A percentile compares a stretch with the other conserved stretches of the same genome.
These are phyloP conservation scores for Blastobotrys elegans DNA, from an alignment of 1,139 yeast species.

Conservation along the genomic window DNA sequence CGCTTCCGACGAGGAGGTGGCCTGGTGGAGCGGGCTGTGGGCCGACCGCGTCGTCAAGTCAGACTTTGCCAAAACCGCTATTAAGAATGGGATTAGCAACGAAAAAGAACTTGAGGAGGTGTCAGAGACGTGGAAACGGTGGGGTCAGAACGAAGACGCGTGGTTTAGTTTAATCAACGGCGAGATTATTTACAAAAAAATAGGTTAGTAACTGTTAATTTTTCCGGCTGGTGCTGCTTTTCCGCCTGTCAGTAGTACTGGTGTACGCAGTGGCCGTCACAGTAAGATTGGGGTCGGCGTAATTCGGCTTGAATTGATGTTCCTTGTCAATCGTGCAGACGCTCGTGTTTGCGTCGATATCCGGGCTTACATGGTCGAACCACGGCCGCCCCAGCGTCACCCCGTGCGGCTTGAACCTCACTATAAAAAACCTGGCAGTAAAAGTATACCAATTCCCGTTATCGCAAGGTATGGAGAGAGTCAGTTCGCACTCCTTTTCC, in stretches of 20 bases:
- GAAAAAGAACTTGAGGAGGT: slow-evolving; percentile 19
- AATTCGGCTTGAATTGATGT: slow-evolving; percentile 5
- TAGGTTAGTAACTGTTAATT: background rate
- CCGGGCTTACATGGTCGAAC: slow-evolving; percentile 8
- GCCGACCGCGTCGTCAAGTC: slow-evolving; percentile 25
- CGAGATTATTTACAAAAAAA: slow-evolving; percentile 19
- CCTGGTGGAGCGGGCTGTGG: slow-evolving; percentile 28
- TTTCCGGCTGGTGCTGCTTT: background rate
- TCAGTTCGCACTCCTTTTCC: slow-evolving; percentile 6
- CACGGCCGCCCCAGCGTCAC: slow-evolving; percentile 11
- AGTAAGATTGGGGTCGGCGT: slow-evolving; percentile 4
- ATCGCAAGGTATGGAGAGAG: slow-evolving; percentile 10
- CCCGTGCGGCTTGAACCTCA: slow-evolving; percentile 7
- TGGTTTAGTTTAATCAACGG: slow-evolving; percentile 21
- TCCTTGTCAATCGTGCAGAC: background rate
- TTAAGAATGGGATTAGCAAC: slow-evolving; percentile 17
- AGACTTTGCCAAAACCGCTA: slow-evolving; percentile 20
- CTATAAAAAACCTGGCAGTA: slow-evolving; percentile 4
- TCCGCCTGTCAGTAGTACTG: background rate
- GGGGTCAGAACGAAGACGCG: slow-evolving; percentile 23
- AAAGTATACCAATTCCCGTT: slow-evolving; percentile 8
- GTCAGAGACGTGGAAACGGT: slow-evolving; percentile 22
- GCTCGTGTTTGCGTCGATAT: background rate
- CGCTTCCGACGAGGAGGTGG: slow-evolving; percentile 19
- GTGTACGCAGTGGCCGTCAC: no score